Conservation (phyloP, 441 rosid genomes). For the Mallotus repandus region DNA sequence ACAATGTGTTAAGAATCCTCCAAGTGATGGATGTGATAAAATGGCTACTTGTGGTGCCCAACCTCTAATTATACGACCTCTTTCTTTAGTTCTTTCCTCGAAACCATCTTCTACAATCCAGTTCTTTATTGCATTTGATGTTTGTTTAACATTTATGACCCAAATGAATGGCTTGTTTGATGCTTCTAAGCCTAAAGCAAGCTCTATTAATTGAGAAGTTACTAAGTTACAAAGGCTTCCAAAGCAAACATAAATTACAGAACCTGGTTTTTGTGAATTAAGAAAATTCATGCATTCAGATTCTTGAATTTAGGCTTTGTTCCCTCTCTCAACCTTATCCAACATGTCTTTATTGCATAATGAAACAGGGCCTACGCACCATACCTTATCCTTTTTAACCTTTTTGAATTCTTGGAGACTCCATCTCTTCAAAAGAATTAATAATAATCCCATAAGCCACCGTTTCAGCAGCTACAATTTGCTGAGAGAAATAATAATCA, state of each 20-base stretch:
- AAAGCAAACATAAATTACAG: too few species aligned
- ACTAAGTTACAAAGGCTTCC: too few species aligned
- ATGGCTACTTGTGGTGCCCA: slow-evolving; percentile 49
- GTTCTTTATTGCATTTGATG: slow-evolving; percentile 18
- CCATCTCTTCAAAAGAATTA: slow-evolving; percentile 43
- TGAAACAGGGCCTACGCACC: slow-evolving; percentile 37
- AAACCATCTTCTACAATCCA: slow-evolving; percentile 29
- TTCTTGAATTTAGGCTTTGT: too few species aligned
- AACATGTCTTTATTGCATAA: slow-evolving; percentile 25
- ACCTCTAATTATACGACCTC: slow-evolving; percentile 18
- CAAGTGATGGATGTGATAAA: slow-evolving; percentile 34
- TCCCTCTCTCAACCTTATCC: slow-evolving; percentile 24
- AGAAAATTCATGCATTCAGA: too few species aligned
- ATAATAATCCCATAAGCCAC: slow-evolving; percentile 30
- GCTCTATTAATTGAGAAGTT: too few species aligned
- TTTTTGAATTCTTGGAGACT: slow-evolving; percentile 26
- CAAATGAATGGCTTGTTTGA: too few species aligned
- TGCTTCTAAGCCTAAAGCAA: too few species aligned
- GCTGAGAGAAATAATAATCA: background rate
- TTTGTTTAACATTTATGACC: slow-evolving; percentile 24
- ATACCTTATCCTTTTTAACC: background rate
- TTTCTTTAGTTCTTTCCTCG: too few species aligned
- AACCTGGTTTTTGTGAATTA: too few species aligned
- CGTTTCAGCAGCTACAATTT: slow-evolving; percentile 12
- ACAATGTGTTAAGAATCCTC: slow-evolving; percentile 39